phyloP scores from a whole-genome alignment of 495 filamentous ascomycete species.

The Aspergillus campestris region DNA sequence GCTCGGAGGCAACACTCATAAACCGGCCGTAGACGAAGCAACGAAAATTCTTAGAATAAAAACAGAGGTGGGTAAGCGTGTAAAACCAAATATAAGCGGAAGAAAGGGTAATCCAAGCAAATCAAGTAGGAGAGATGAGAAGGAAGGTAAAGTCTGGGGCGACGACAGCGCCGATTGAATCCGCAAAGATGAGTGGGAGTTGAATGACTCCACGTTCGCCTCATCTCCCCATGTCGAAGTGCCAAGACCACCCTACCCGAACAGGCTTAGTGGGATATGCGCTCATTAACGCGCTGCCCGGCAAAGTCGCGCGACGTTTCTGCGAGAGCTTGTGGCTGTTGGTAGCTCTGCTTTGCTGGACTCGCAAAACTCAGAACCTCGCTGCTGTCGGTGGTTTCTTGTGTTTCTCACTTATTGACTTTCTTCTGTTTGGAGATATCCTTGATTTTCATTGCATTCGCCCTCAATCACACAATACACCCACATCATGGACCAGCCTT shows the following conservation, averaged over 20 bases:
- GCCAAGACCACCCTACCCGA: neutral
- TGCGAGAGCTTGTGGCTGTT: slow-evolving; percentile 1
- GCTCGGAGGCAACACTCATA: slow-evolving; percentile 12
- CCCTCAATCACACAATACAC: neutral
- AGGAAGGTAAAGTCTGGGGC: neutral
- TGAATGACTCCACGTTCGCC: neutral
- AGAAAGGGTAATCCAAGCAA: slow-evolving; percentile 1
- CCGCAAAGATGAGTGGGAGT: slow-evolving; percentile 3
- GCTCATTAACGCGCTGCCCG: slow-evolving; percentile 34
- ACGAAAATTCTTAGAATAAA: neutral
- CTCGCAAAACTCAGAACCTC: slow-evolving; percentile 10
- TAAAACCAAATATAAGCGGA: slow-evolving; percentile 8
- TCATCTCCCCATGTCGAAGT: neutral
- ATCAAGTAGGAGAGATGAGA: neutral
- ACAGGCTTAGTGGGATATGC: slow-evolving; percentile 17
- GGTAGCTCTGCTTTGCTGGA: slow-evolving; percentile 2
- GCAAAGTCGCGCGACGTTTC: slow-evolving; percentile 18
- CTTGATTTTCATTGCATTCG: no score
- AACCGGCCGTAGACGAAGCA: slow-evolving; percentile 8
- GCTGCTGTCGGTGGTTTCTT: no score
- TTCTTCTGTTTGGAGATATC: no score
- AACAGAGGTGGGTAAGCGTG: neutral
- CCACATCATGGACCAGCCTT: slow-evolving; percentile 27
- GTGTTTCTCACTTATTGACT: no score
- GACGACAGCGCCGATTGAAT: neutral